Conservation (phyloP, 805 yeast species). For the Hanseniaspora meyeri region DNA sequence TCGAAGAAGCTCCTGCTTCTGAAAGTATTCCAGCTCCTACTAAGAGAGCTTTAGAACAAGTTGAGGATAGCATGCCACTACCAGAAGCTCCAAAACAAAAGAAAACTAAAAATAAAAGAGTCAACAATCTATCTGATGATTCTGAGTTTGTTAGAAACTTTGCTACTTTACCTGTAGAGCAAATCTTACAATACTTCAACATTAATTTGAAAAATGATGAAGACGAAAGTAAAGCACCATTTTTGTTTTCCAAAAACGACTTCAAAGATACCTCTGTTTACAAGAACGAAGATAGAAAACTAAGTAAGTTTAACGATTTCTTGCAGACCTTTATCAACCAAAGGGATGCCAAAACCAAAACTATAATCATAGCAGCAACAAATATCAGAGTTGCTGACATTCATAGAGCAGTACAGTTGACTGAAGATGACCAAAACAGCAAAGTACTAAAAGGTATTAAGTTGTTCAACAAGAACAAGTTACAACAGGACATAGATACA, state of each 20-base stretch:
- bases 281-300: conserved; percentile 35
- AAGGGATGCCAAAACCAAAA: conserved; percentile 36
- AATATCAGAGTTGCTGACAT: conserved; percentile 83
- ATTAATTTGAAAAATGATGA: conserved; percentile 21
- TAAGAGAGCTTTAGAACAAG: conserved; percentile 23
- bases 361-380: conserved; percentile 51
- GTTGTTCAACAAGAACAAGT: conserved; percentile 61
- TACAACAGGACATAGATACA: conserved; percentile 43
- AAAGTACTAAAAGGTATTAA: conserved; percentile 52
- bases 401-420: conserved; percentile 10
- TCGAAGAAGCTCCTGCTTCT: conserved; percentile 21
- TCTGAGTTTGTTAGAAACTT: conserved; percentile 4
- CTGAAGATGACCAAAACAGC: conserved; percentile 23
- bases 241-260: conserved; percentile 24
- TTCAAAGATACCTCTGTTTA: conserved; percentile 54
- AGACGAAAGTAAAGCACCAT: conserved; percentile 10
- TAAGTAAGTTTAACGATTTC: conserved; percentile 46
- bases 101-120: conserved; percentile 16
- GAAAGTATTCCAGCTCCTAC: conserved; percentile 18
- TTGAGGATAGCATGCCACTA: not conserved
- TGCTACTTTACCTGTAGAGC: conserved; percentile 7
- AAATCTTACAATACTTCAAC: conserved; percentile 12
- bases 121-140: conserved; percentile 14
- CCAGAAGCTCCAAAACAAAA: conserved; percentile 5
- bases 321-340: conserved; percentile 27